Evolutionary conservation across 1,284 basidiomycete genomes (phyloP).

Genomic region (Melampsora abietis-canadensis): DNA sequence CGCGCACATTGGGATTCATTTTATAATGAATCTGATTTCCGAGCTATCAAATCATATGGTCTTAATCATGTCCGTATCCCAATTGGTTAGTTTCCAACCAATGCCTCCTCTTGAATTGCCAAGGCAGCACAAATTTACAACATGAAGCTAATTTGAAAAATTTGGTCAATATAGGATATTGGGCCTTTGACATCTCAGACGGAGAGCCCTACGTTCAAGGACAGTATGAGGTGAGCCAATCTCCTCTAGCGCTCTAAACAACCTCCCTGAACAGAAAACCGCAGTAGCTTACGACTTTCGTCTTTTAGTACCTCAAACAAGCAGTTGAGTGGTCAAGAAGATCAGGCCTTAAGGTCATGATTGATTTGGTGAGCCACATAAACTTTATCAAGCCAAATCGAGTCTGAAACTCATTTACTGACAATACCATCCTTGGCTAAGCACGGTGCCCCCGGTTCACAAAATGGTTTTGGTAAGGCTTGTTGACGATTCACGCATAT

Average conservation of each 20-base stretch:
- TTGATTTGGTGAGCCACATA: slow-evolving; percentile 60
- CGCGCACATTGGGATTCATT: slow-evolving; percentile 73
- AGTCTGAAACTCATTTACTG: background rate
- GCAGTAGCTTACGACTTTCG: background rate
- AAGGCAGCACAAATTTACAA: too few species aligned
- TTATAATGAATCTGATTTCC: slow-evolving; percentile 74
- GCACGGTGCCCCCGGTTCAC: slow-evolving; percentile 56
- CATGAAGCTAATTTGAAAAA: background rate
- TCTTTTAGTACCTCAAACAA: slow-evolving; percentile 55
- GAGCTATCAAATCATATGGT: slow-evolving; percentile 68
- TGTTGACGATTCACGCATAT: too few species aligned
- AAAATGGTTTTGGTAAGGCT: slow-evolving; percentile 67
- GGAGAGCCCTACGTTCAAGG: slow-evolving; percentile 83
- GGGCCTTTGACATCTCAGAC: slow-evolving; percentile 70
- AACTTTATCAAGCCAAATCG: background rate
- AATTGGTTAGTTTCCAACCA: slow-evolving; percentile 63
- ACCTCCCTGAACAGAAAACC: too few species aligned
- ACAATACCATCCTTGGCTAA: background rate
- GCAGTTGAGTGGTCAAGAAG: slow-evolving; percentile 75
- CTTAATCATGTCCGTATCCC: slow-evolving; percentile 82
- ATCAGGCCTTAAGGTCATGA: slow-evolving; percentile 72
- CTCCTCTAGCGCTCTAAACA: background rate
- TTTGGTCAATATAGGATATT: slow-evolving; percentile 9
- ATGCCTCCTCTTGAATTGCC: too few species aligned
- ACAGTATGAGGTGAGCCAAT: slow-evolving; percentile 58